A percentile compares a stretch with the other conserved stretches of the same genome.
Evolutionary conservation across 2,329 filamentous ascomycete species (phyloP).

Genomic region (Claviceps paspali): DNA sequence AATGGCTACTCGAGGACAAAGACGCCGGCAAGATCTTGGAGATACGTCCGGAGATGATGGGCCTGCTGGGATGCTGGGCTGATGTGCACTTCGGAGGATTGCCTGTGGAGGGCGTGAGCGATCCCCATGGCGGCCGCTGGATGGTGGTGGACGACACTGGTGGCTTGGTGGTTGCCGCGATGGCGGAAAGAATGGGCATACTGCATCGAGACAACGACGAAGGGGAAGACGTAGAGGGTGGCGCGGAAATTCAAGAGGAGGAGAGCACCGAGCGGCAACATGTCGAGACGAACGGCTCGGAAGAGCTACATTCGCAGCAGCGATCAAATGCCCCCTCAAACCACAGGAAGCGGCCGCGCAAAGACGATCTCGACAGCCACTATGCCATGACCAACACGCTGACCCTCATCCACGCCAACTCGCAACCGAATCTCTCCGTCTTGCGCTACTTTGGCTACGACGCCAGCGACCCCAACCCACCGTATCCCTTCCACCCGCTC

Average conservation of each 20-base stretch:
- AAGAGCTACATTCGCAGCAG: neutral
- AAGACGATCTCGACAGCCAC: conserved; percentile 44
- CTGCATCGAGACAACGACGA: conserved; percentile 36
- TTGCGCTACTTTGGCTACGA: conserved; percentile 87
- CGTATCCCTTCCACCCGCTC: conserved; percentile 56
- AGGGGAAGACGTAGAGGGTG: conserved; percentile 4
- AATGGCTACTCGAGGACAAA: conserved; percentile 66
- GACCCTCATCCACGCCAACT: conserved; percentile 66
- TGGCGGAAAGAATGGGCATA: conserved; percentile 82
- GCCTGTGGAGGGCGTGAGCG: conserved; percentile 12
- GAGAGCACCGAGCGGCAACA: conserved; percentile 1
- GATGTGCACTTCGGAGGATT: conserved; percentile 57
- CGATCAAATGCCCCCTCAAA: conserved; percentile 3
- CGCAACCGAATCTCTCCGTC: conserved; percentile 74
- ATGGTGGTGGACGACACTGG: conserved; percentile 78
- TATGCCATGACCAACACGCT: conserved; percentile 59
- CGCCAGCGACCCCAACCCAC: conserved; percentile 43
- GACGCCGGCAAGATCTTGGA: conserved; percentile 74
- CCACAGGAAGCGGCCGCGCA: conserved; percentile 15
- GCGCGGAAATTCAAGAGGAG: neutral
- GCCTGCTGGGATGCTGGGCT: conserved; percentile 71
- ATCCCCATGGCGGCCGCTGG: conserved; percentile 40
- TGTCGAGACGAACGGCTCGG: neutral
- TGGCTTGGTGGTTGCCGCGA: conserved; percentile 63
- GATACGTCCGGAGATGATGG: conserved; percentile 69